Conservation (phyloP, 1,284 basidiomycete genomes). For the Rugosomyces carneus region DNA sequence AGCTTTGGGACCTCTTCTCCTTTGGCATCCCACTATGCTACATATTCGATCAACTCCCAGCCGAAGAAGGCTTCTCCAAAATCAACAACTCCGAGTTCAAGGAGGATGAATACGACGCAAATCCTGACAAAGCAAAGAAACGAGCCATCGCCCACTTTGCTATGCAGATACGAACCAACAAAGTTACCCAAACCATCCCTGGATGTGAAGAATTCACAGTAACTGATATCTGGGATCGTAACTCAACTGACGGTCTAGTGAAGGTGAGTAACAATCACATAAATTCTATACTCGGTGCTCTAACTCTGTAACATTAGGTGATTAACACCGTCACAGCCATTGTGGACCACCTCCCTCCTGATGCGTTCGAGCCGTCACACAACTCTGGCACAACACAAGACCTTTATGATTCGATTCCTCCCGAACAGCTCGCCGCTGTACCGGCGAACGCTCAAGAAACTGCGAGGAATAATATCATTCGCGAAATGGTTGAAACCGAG, state of each 20-base stretch:
- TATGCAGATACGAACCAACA: constrained; percentile 59
- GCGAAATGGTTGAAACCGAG: constrained; percentile 90
- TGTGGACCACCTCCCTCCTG: constrained; percentile 74
- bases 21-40: constrained; percentile 92
- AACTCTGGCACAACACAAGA: constrained; percentile 50
- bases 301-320: constrained; percentile 44
- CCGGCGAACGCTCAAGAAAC: constrained; percentile 56
- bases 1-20: constrained; percentile 91
- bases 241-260: constrained; percentile 91
- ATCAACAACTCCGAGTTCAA: constrained; percentile 62
- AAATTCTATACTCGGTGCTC: not conserved
- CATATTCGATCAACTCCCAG: constrained; percentile 88
- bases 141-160: constrained; percentile 74
- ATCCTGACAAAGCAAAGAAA: constrained; percentile 74
- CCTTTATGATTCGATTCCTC: constrained; percentile 50
- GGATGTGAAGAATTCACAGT: constrained; percentile 76
- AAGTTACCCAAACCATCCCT: constrained; percentile 41
- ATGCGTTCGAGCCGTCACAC: constrained; percentile 64
- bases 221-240: constrained; percentile 84
- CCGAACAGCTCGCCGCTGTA: constrained; percentile 34
- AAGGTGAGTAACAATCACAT: constrained; percentile 61
- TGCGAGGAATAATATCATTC: constrained; percentile 73
- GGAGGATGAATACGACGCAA: constrained; percentile 55
- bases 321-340: constrained; percentile 89
- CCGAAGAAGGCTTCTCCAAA: constrained; percentile 49